Base-by-base conservation (phyloP, 495 filamentous ascomycete species). In the Durotheca rogersii region DNA sequence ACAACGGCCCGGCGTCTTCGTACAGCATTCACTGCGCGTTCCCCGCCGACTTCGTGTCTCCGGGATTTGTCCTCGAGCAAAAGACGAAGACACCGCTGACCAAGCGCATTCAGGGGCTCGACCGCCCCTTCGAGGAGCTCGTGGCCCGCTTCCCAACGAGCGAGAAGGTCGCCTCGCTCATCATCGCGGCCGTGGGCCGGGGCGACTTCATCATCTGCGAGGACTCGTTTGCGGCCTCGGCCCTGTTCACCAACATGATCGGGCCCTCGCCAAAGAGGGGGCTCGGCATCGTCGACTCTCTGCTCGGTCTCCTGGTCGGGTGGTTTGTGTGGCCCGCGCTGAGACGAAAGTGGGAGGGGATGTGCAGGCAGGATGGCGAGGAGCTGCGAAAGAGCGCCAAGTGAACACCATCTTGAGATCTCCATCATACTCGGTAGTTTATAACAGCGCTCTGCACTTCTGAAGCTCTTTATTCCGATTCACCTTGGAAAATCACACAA, bases 21-120 rank as follows among this genome's bases (percentile, higher is more conserved):
- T 67, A 56, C 36, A 47, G 47, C 12, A 43, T 54, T 30, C 57
- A 64, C 29, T 61, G 47, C 32, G 47, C 54, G 7, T 58, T 58
- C 43, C 54, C 54, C 0, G 54, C 62, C 5, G 69, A 72, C 56
- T 56, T 56, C 37, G 68, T 75, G 25, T 65, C 72, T 1, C 62
- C 65, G 5, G 48, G 61, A 0, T 70, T 71, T 34, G 39, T 64
- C 0, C 35, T 53, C 14, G 70, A 71, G 52, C 66, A 72, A 47
- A 39, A 50, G 6, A 38, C 40, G 4, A 76, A 74, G 37, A 67
- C 70, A 1, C 40, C 51, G 14, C 49, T 74, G 12, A 62, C 65
- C 3, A 72, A 73, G 50, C 43, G 53, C 19, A 47, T 74, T 6
- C 71, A 73, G 41, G 62, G 64, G 1, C 48, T 59, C 0, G 35